Conservation (phyloP, 2,329 filamentous ascomycete species). For the Fusarium continuum region DNA sequence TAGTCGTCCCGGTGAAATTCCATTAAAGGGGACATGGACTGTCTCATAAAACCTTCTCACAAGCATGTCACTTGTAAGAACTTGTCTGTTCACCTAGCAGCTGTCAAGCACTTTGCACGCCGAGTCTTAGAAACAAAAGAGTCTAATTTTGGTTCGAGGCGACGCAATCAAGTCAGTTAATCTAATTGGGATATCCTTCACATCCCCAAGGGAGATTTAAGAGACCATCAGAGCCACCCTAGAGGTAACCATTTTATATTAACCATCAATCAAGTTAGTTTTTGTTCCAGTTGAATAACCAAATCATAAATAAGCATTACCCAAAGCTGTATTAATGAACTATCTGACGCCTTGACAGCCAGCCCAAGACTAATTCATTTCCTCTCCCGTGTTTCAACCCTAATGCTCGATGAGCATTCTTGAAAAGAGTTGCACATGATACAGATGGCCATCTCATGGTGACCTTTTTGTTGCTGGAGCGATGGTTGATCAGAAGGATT, state of each 20-base stretch:
- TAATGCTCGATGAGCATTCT: conserved; percentile 70
- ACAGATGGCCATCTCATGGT: conserved; percentile 78
- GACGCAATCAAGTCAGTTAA: no score
- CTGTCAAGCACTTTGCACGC: not conserved
- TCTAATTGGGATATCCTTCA: conserved; percentile 3
- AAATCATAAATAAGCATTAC: not conserved
- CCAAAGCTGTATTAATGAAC: no score
- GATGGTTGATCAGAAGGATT: conserved; percentile 58
- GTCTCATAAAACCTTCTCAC: conserved; percentile 45
- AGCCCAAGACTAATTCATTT: conserved; percentile 33
- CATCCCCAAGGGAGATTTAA: conserved; percentile 8
- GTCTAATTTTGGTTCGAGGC: no score
- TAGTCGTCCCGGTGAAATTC: no score
- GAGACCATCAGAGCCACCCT: not conserved
- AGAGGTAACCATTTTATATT: no score
- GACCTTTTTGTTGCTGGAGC: conserved; percentile 70
- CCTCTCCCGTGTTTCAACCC: conserved; percentile 41
- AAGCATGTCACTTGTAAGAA: conserved; percentile 45
- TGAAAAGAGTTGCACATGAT: conserved; percentile 70
- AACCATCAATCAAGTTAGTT: no score
- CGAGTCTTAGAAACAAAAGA: no score
- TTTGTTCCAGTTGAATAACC: no score
- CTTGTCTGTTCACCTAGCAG: conserved; percentile 45
- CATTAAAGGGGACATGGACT: conserved; percentile 26
- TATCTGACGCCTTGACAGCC: conserved; percentile 10